Percentiles rank a stretch among this genome's conserved stretches.
Evolutionary conservation across 2,329 filamentous ascomycete genomes (phyloP).

Genomic region (Fusarium coicis): DNA sequence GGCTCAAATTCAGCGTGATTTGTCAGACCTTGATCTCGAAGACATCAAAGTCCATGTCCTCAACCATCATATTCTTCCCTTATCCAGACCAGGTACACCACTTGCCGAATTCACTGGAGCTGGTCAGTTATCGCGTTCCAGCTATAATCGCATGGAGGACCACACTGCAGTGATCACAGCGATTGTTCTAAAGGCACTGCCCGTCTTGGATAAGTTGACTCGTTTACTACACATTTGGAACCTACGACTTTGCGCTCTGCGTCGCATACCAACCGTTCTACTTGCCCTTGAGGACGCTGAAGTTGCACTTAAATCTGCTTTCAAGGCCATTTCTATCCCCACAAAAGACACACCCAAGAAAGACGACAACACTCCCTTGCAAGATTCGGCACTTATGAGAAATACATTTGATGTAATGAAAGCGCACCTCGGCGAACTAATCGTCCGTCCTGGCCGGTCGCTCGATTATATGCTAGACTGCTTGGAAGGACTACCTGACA

Average conservation of each 20-base stretch:
- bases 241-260: slow-evolving; percentile 78
- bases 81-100: slow-evolving; percentile 53
- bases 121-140: slow-evolving; percentile 59
- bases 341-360: slow-evolving; percentile 32
- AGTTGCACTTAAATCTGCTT: slow-evolving; percentile 72
- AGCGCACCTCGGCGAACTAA: slow-evolving; percentile 72
- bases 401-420: slow-evolving; percentile 69
- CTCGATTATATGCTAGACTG: slow-evolving; percentile 89
- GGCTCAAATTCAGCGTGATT: slow-evolving; percentile 75
- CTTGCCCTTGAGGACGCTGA: slow-evolving; percentile 73
- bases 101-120: slow-evolving; percentile 46
- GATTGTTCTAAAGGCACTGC: slow-evolving; percentile 88
- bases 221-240: slow-evolving; percentile 82
- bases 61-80: slow-evolving; percentile 77
- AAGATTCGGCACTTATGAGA: slow-evolving; percentile 49
- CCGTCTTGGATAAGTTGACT: slow-evolving; percentile 79
- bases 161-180: slow-evolving; percentile 90
- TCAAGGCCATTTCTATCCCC: slow-evolving; percentile 65
- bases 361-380: slow-evolving; percentile 27
- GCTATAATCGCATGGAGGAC: slow-evolving; percentile 82
- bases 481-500: slow-evolving; percentile 85
- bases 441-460: slow-evolving; percentile 74
- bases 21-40: slow-evolving; percentile 80
- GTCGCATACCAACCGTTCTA: slow-evolving; percentile 76
- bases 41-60: slow-evolving; percentile 91